Evolutionary conservation across 805 yeast genomes (phyloP).

Genomic region (Monosporozyma yasuniensis): DNA sequence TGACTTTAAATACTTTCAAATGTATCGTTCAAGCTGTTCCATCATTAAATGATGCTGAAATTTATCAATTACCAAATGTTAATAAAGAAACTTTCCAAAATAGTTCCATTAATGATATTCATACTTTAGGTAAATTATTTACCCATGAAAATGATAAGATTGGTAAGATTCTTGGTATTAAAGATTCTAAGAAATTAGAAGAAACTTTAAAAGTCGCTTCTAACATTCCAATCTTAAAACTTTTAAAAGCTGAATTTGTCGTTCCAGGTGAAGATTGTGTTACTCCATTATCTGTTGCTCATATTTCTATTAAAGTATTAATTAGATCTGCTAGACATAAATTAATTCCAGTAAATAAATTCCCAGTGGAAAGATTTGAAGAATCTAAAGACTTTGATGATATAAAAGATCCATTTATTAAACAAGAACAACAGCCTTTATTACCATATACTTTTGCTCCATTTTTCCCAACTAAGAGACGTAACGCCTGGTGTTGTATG

Average conservation of each 20-base stretch:
- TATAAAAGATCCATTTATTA: slow-evolving; percentile 60
- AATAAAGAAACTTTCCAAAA: slow-evolving; percentile 35
- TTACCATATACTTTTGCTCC: slow-evolving; percentile 66
- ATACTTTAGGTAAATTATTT: slow-evolving; percentile 61
- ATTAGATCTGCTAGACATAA: slow-evolving; percentile 67
- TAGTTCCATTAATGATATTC: slow-evolving; percentile 30
- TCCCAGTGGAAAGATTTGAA: slow-evolving; percentile 27
- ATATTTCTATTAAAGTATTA: slow-evolving; percentile 64
- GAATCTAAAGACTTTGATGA: slow-evolving; percentile 60
- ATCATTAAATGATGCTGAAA: slow-evolving; percentile 47
- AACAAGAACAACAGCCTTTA: slow-evolving; percentile 58
- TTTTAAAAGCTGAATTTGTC: slow-evolving; percentile 61
- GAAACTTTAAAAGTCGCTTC: slow-evolving; percentile 48
- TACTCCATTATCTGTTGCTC: slow-evolving; percentile 65
- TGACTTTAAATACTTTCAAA: slow-evolving; percentile 59
- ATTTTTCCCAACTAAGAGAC: slow-evolving; percentile 54
- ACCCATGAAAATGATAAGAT: slow-evolving; percentile 50
- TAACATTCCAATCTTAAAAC: slow-evolving; percentile 57
- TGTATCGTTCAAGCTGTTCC: slow-evolving; percentile 68
- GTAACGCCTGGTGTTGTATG: slow-evolving; percentile 55
- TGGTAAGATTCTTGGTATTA: slow-evolving; percentile 47
- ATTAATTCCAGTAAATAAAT: slow-evolving; percentile 35
- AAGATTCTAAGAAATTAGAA: slow-evolving; percentile 36
- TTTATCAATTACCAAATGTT: slow-evolving; percentile 76
- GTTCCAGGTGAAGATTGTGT: slow-evolving; percentile 79